Conservation (phyloP, 2,329 filamentous ascomycete species). For the Fusarium pilosicola region DNA sequence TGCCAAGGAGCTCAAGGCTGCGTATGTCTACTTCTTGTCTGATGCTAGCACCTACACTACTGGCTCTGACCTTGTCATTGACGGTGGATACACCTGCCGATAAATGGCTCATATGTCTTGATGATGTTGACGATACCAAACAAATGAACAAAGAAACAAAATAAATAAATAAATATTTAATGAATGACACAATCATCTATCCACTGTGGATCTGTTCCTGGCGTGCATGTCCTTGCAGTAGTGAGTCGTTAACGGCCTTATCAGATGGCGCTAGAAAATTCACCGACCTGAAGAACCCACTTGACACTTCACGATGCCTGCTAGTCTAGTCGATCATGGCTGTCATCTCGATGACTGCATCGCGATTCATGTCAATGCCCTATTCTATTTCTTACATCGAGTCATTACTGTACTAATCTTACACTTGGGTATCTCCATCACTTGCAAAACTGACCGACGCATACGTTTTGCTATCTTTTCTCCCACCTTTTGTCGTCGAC, state of each 20-base stretch:
- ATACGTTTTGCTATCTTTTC: not conserved
- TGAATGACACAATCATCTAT: constrained; percentile 3
- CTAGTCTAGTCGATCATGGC: constrained; percentile 7
- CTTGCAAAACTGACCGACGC: constrained; percentile 5
- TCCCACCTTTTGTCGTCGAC: not conserved
- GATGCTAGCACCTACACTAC: constrained; percentile 82
- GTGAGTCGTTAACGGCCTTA: not conserved
- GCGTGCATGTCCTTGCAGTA: constrained; percentile 15
- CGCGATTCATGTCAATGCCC: not conserved
- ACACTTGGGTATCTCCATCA: constrained; percentile 18
- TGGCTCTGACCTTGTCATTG: constrained; percentile 75
- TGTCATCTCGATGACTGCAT: not conserved
- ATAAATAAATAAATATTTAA: constrained; percentile 24
- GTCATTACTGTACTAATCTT: not conserved
- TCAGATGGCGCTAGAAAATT: constrained; percentile 23
- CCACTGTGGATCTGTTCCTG: constrained; percentile 24
- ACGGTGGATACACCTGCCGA: constrained; percentile 72
- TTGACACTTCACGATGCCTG: constrained; percentile 11
- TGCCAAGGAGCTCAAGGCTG: constrained; percentile 77
- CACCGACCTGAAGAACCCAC: not conserved
- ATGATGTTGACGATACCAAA: constrained; percentile 29
- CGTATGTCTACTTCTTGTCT: constrained; percentile 80
- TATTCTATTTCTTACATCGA: not conserved
- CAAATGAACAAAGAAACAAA: not conserved
- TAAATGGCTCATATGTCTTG: constrained; percentile 43